Percentiles rank a stretch among this genome's conserved stretches.
Conservation (phyloP, 345 rosid genomes). For the Capsella bursapastoris region DNA sequence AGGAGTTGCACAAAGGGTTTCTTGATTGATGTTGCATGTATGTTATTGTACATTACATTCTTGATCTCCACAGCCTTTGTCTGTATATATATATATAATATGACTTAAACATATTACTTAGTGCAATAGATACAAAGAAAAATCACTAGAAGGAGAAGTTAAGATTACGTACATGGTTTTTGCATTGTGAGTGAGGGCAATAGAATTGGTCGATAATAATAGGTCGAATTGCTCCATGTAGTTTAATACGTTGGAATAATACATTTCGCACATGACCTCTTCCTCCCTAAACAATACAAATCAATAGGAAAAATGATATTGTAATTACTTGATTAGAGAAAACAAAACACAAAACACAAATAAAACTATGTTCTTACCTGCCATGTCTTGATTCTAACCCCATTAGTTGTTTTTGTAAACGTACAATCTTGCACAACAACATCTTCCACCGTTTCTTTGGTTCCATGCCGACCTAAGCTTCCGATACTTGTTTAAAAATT, state of each 20-base stretch:
- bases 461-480: conserved; percentile 51
- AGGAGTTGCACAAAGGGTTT: conserved; percentile 38
- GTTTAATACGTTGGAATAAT: conserved; percentile 43
- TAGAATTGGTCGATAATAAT: conserved; percentile 64
- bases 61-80: conserved; percentile 49
- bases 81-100: conserved; percentile 34
- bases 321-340: background rate
- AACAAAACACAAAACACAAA: no score
- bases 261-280: conserved; percentile 53
- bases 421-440: conserved; percentile 41
- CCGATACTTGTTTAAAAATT: conserved; percentile 46
- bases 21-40: conserved; percentile 46
- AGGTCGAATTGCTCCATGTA: conserved; percentile 41
- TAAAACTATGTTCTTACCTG: conserved; percentile 43
- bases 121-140: background rate
- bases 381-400: conserved; percentile 62
- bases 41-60: conserved; percentile 38
- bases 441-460: conserved; percentile 43
- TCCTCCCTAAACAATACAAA: conserved; percentile 49
- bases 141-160: background rate
- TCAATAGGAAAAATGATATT: background rate
- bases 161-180: conserved; percentile 43
- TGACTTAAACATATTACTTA: background rate
- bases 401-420: conserved; percentile 50
- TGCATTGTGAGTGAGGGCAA: conserved; percentile 52